Conservation (phyloP, 306 rosid species). For the Cucurbita argyrosperma region DNA sequence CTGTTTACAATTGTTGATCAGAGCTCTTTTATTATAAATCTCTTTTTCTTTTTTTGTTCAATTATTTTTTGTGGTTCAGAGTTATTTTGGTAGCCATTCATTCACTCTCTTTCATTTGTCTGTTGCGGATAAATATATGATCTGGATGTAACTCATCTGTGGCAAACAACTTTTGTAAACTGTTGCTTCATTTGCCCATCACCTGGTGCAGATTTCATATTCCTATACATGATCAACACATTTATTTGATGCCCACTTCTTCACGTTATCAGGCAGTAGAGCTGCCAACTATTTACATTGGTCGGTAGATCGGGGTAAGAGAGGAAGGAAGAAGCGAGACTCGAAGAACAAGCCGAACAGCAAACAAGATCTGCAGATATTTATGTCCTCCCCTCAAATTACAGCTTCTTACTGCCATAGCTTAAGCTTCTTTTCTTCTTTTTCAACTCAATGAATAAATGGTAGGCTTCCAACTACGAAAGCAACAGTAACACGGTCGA, state of each 20-base stretch:
- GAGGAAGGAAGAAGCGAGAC: conserved; percentile 6
- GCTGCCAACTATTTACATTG: neutral
- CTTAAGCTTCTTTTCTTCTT: neutral
- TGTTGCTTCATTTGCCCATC: neutral
- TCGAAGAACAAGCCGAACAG: neutral
- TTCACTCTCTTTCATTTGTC: neutral
- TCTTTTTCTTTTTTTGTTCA: neutral
- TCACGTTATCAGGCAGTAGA: neutral
- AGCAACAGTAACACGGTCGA: neutral
- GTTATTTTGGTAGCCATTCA: neutral
- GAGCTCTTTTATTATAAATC: neutral
- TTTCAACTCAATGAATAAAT: neutral
- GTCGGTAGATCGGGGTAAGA: neutral
- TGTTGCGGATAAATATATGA: neutral
- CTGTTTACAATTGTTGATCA: neutral
- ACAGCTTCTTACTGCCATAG: neutral
- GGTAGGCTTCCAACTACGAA: neutral
- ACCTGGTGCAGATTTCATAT: neutral
- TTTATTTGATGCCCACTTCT: neutral
- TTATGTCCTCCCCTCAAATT: neutral
- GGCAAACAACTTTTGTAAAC: neutral
- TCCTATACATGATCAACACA: neutral
- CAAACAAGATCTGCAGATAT: neutral
- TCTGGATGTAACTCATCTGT: neutral
- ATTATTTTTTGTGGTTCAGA: neutral